phyloP scores from a whole-genome alignment of 768 basidiomycete species.

The Hypholoma fasciculare region DNA sequence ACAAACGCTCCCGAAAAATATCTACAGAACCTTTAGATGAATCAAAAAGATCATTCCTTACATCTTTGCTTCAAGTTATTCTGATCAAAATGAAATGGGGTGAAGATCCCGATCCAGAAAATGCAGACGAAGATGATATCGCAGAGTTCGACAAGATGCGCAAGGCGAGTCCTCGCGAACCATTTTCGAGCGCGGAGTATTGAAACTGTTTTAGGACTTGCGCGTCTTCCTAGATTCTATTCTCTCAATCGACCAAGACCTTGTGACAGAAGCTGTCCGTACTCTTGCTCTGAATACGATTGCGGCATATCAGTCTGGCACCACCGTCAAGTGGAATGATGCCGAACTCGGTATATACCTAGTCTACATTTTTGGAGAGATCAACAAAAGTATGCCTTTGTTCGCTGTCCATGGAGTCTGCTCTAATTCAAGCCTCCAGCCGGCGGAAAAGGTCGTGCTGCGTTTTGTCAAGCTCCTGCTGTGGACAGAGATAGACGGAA shows the following conservation, averaged over 20 bases:
- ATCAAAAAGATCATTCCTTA: constrained; percentile 73
- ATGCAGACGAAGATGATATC: constrained; percentile 87
- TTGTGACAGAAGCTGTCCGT: constrained; percentile 79
- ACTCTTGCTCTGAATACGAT: constrained; percentile 75
- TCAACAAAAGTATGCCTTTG: constrained; percentile 72
- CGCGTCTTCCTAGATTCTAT: constrained; percentile 86
- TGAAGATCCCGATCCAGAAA: constrained; percentile 72
- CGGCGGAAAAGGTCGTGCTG: constrained; percentile 78
- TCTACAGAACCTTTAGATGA: constrained; percentile 64
- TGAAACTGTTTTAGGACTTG: constrained; percentile 59
- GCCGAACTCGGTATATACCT: constrained; percentile 93
- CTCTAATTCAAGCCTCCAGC: constrained; percentile 32
- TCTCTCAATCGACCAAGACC: constrained; percentile 78
- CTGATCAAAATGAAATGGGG: constrained; percentile 93
- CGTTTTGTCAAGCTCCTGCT: constrained; percentile 79
- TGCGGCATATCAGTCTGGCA: constrained; percentile 63
- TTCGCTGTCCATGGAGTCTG: not conserved
- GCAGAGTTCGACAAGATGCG: constrained; percentile 83
- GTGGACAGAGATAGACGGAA: constrained; percentile 69
- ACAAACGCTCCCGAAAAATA: constrained; percentile 71
- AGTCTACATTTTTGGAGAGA: constrained; percentile 91
- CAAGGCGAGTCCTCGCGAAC: constrained; percentile 50
- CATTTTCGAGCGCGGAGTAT: constrained; percentile 4
- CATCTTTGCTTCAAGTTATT: constrained; percentile 73
- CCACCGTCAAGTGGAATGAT: constrained; percentile 82